These are phyloP conservation scores for Podaxis carcinomalis DNA, from an alignment of 768 basidiomycete species.

Conservation along the genomic window DNA sequence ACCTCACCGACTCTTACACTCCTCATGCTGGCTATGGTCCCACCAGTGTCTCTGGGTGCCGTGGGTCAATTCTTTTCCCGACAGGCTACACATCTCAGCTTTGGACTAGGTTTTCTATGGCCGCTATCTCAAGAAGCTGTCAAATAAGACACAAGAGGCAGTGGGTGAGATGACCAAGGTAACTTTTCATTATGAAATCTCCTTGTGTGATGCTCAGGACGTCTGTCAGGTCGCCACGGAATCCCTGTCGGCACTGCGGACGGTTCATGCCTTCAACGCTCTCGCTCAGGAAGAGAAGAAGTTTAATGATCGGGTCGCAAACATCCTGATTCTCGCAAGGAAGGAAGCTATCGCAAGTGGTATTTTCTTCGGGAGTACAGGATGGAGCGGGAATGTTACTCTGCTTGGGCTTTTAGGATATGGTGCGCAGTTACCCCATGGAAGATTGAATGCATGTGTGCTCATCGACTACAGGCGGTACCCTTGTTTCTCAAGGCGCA, in stretches of 20 bases:
- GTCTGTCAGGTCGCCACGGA: constrained; percentile 74
- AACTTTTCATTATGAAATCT: not conserved
- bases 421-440: constrained; percentile 43
- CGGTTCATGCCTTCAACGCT: constrained; percentile 91
- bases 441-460: not conserved
- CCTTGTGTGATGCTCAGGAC: not conserved
- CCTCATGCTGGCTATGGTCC: constrained; percentile 91
- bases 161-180: constrained; percentile 91
- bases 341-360: constrained; percentile 89
- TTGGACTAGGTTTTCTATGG: constrained; percentile 82
- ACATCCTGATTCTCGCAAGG: constrained; percentile 69
- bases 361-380: constrained; percentile 89
- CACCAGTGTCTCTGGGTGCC: constrained; percentile 82
- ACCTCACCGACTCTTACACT: constrained; percentile 84
- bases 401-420: constrained; percentile 87
- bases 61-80: constrained; percentile 34
- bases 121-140: constrained; percentile 87
- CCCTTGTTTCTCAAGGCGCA: constrained; percentile 79
- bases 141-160: constrained; percentile 90
- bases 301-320: constrained; percentile 63
- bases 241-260: constrained; percentile 80
- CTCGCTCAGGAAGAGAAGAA: constrained; percentile 69
- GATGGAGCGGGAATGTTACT: constrained; percentile 93
- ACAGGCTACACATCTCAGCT: not conserved
- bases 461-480: constrained; percentile 57